Percentiles rank a stretch among this genome's conserved stretches.
Conservation (phyloP, 2,329 filamentous ascomycete genomes). For the Aspergillus sp. region DNA sequence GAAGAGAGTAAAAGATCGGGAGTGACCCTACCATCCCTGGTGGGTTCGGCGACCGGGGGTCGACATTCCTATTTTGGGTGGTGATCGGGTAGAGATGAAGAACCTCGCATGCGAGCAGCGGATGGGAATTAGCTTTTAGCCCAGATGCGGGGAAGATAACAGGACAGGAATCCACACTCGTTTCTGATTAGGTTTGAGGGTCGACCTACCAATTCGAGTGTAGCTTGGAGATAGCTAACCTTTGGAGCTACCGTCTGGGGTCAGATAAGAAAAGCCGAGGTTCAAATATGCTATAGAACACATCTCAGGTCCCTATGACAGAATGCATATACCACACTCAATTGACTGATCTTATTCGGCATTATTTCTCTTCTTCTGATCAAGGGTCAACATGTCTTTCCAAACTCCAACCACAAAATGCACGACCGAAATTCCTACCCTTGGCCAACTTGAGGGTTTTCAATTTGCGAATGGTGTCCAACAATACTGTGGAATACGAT, state of each 20-base stretch:
- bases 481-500: slow-evolving; percentile 31
- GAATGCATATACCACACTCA: background rate
- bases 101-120: background rate
- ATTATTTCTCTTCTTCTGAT: background rate
- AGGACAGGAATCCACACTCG: background rate
- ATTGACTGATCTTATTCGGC: background rate
- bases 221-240: slow-evolving; percentile 1
- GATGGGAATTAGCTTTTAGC: background rate
- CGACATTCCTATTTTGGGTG: slow-evolving; percentile 29
- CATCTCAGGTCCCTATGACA: background rate
- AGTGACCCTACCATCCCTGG: slow-evolving; percentile 22
- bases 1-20: background rate
- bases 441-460: slow-evolving; percentile 25
- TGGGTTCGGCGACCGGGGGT: slow-evolving; percentile 28
- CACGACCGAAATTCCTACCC: slow-evolving; percentile 16
- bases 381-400: slow-evolving; percentile 22
- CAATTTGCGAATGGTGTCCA: slow-evolving; percentile 27
- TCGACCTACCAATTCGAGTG: slow-evolving; percentile 21
- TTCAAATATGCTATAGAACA: background rate
- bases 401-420: slow-evolving; percentile 20
- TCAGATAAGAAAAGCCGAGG: background rate
- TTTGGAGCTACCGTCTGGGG: background rate
- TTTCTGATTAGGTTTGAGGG: background rate
- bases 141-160: background rate
- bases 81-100: background rate